Evolutionary conservation across 768 basidiomycete genomes (phyloP), one percentile per base, ranked within the genome.

Genomic region (Rhizopogon sp.): DNA sequence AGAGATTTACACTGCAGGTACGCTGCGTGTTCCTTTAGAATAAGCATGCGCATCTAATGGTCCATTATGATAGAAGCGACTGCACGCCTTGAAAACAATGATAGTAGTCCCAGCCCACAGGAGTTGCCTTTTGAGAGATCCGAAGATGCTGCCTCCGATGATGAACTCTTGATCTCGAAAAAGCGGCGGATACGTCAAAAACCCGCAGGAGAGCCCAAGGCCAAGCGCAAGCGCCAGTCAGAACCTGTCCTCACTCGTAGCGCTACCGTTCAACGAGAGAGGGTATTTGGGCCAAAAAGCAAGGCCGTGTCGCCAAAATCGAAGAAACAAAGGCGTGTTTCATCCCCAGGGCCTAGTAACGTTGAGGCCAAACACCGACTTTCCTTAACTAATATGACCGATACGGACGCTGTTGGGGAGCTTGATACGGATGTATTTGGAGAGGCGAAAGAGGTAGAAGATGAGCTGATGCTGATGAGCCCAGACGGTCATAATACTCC

Each of bases 1-100:
- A 56, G 74, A 75, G 41, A 72, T 88, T 50, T 58, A 78, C 29
- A 77, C 78, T 16, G 68, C 75, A 20, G 85, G 85, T 86, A 72
- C 56, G 67, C 59, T 3, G 31, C 11, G 29, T 43, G 22, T 33
- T 6, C 5, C 7, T 35, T 44, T 25, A 16, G 31, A 4, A 5
- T 16, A 3, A 22, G 5, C 39, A 25, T 5, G 10, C n/a, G 7
- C 50, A 28, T 52, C 25, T 52, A 29, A 42, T 6, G 16, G 14
- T 29, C 29, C 43, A 14, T 14, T 10, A 39, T 33, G 3, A 9
- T 22, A 71, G 68, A 13, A 20, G 57, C 28, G 58, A 43, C 51
- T 69, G 55, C 20, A 17, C 20, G 39, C 28, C 40, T 52, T 14
- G 67, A 62, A 41, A 56, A 60, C 43, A 63, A 63, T 50, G 49